Conservation (phyloP, 2,329 filamentous ascomycete genomes). For the Botrytis fabae region DNA sequence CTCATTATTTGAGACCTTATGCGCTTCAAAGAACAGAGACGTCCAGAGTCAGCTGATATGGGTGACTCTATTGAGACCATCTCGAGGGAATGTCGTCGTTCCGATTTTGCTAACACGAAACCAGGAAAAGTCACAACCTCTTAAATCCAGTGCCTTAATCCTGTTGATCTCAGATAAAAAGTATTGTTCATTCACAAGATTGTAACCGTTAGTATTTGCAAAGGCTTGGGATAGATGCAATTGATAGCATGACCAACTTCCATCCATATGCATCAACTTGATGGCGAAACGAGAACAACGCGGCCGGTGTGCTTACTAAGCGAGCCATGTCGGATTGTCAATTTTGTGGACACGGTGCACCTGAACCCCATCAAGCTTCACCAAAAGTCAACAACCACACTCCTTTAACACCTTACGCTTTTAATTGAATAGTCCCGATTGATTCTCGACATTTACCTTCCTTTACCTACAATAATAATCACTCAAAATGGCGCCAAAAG, state of each 20-base stretch:
- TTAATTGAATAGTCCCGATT: conserved; percentile 16
- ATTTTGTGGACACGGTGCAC: conserved; percentile 20
- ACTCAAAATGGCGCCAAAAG: conserved; percentile 23
- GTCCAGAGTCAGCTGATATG: neutral
- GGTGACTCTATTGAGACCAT: neutral
- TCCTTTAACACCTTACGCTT: conserved; percentile 12
- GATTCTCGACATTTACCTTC: conserved; percentile 9
- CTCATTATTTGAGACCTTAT: neutral
- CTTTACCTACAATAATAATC: conserved; percentile 12
- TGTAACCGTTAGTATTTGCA: fast-evolving
- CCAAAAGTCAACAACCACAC: conserved; percentile 16
- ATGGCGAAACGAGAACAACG: neutral
- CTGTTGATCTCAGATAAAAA: neutral
- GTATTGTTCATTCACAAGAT: too few relatives aligned
- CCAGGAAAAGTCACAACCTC: neutral
- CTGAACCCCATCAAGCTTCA: conserved; percentile 11
- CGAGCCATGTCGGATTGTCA: neutral
- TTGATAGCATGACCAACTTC: neutral
- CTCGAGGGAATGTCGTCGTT: neutral
- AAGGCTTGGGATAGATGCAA: neutral
- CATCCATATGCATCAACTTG: neutral
- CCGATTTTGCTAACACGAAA: neutral
- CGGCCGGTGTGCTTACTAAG: conserved; percentile 5
- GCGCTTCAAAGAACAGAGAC: neutral
- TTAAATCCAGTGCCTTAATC: neutral